Conservation (phyloP, 768 basidiomycete genomes). For the Kwoniella heveanensis region DNA sequence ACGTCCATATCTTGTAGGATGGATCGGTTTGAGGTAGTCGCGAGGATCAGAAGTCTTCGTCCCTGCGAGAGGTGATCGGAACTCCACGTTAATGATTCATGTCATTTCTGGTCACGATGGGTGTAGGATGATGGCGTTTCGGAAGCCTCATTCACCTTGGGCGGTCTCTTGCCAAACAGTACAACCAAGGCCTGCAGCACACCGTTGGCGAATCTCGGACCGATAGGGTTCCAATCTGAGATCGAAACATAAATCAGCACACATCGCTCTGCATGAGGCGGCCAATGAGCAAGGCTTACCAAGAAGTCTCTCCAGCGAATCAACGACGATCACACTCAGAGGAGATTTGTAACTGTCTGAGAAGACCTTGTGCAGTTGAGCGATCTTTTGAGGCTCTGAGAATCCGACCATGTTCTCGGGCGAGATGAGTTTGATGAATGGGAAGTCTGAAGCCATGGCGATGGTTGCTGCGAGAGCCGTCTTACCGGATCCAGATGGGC, state of each 20-base stretch:
- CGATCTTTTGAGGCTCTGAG: conserved; percentile 87
- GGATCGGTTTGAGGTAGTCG: conserved; percentile 84
- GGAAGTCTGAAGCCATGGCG: conserved; percentile 88
- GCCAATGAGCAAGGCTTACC: conserved; percentile 61
- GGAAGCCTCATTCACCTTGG: conserved; percentile 69
- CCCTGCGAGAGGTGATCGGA: conserved; percentile 64
- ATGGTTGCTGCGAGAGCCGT: conserved; percentile 93
- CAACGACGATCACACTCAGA: conserved; percentile 90
- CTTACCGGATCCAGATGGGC: conserved; percentile 88
- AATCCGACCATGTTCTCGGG: conserved; percentile 97
- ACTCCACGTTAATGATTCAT: not conserved
- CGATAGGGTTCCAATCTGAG: conserved; percentile 93
- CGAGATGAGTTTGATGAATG: conserved; percentile 96
- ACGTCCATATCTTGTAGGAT: conserved; percentile 87
- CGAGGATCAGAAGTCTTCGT: conserved; percentile 85
- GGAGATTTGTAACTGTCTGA: conserved; percentile 96
- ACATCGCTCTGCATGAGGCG: not conserved
- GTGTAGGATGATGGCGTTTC: too few relatives aligned
- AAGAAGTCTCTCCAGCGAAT: conserved; percentile 87
- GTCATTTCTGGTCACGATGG: not conserved
- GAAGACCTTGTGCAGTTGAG: conserved; percentile 88
- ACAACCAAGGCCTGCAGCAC: conserved; percentile 89
- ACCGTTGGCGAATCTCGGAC: conserved; percentile 91
- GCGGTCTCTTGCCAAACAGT: conserved; percentile 81
- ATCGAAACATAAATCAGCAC: conserved; percentile 2